These are phyloP conservation scores for Xylariomycetidae sp. DNA, from an alignment of 2,329 filamentous ascomycete genomes.

Conservation along the genomic window DNA sequence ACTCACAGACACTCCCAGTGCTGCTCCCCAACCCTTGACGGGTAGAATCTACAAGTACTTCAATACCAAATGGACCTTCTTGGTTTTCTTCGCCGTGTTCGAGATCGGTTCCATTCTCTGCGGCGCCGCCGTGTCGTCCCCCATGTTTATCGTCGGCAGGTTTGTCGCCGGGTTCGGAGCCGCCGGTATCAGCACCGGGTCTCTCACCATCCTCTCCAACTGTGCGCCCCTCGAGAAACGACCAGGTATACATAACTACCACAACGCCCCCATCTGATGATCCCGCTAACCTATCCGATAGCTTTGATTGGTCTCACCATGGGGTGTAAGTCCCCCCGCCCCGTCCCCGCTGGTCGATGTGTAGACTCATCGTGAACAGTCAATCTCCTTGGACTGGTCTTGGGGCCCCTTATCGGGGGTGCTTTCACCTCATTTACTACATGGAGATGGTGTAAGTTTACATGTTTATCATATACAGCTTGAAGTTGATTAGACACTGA, in stretches of 20 bases:
- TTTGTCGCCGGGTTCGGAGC: conserved; percentile 40
- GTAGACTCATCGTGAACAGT: conserved; percentile 3
- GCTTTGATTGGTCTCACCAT: conserved; percentile 16
- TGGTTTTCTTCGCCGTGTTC: conserved; percentile 33
- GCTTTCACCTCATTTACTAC: conserved; percentile 8
- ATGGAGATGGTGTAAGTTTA: conserved; percentile 14
- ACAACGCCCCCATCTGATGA: no score
- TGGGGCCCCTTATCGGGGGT: conserved; percentile 10
- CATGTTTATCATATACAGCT: background rate
- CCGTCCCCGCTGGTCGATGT: background rate
- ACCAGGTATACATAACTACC: conserved; percentile 4
- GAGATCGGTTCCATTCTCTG: conserved; percentile 44
- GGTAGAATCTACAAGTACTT: conserved; percentile 34
- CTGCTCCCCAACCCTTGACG: conserved; percentile 31
- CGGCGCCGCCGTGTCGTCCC: conserved; percentile 33
- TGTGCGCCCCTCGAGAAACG: conserved; percentile 27
- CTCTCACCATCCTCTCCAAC: conserved; percentile 38
- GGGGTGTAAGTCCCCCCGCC: conserved; percentile 5
- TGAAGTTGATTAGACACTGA: background rate
- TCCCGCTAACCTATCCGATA: no score
- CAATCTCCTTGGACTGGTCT: conserved; percentile 6
- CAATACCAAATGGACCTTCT: conserved; percentile 23
- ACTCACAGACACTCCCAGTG: no score
- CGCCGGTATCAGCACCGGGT: conserved; percentile 37
- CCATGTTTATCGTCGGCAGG: conserved; percentile 41